Conservation (phyloP, 306 rosid genomes). For the Prunus padus region DNA sequence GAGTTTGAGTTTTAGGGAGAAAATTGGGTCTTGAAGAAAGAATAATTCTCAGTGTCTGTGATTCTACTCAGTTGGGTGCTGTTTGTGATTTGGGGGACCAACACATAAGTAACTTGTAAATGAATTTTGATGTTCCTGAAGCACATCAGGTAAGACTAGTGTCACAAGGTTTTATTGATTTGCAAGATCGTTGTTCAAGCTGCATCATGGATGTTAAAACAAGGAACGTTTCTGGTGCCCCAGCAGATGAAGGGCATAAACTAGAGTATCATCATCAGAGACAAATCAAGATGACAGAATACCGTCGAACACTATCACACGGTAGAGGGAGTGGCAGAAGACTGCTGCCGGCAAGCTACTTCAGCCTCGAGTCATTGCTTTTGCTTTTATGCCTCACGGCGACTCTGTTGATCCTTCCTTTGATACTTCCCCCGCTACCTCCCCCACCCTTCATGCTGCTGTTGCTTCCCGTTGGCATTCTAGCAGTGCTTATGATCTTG, state of each 20-base stretch:
- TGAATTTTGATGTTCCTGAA: constrained; percentile 26
- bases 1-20: neutral
- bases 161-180: constrained; percentile 13
- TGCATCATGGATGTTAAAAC: constrained; percentile 8
- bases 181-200: constrained; percentile 13
- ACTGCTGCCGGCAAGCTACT: constrained; percentile 34
- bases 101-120: constrained; percentile 4
- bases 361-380: constrained; percentile 47
- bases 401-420: constrained; percentile 51
- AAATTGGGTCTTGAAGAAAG: neutral
- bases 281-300: constrained; percentile 25
- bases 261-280: constrained; percentile 5
- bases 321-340: constrained; percentile 38
- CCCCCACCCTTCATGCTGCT: constrained; percentile 56
- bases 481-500: constrained; percentile 45
- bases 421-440: constrained; percentile 58
- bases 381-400: constrained; percentile 44
- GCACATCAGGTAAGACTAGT: constrained; percentile 6
- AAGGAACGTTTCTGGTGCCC: constrained; percentile 3
- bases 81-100: neutral
- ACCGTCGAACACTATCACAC: constrained; percentile 29
- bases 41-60: neutral
- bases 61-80: too few relatives aligned
- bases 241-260: constrained; percentile 6
- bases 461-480: constrained; percentile 48